phyloP scores from a whole-genome alignment of 352 stramenopile species.

The Plasmopara halstedii region DNA sequence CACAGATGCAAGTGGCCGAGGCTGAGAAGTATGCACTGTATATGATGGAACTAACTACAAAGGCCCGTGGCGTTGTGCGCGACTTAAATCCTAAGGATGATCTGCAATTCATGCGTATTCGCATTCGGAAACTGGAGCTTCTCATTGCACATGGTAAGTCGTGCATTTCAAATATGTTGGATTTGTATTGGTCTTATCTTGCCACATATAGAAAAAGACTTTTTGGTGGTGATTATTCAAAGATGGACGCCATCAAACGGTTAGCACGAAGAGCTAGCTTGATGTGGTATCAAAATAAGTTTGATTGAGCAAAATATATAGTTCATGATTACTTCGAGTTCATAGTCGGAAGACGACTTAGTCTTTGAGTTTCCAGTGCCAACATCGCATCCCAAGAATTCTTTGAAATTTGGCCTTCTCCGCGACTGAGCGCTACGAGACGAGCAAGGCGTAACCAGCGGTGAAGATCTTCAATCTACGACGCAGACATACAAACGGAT shows the following conservation, averaged over 20 bases:
- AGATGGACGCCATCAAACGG: constrained; percentile 72
- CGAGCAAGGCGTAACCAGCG: constrained; percentile 66
- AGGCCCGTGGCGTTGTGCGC: constrained; percentile 86
- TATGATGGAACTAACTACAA: constrained; percentile 88
- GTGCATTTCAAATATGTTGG: background rate
- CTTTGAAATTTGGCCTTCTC: constrained; percentile 41
- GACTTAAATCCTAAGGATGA: constrained; percentile 95
- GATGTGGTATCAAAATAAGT: too few species aligned
- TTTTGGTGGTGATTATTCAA: constrained; percentile 92
- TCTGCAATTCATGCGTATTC: constrained; percentile 90
- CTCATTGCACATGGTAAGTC: constrained; percentile 85
- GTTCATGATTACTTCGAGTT: constrained; percentile 7
- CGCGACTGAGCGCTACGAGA: constrained; percentile 57
- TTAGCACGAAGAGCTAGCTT: constrained; percentile 3
- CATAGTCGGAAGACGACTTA: constrained; percentile 17
- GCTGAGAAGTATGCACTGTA: constrained; percentile 89
- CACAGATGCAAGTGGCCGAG: constrained; percentile 84
- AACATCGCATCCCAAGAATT: constrained; percentile 54
- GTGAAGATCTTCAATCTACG: constrained; percentile 67
- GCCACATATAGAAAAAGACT: constrained; percentile 74
- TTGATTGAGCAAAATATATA: background rate
- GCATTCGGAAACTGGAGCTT: constrained; percentile 89
- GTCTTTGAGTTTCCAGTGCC: constrained; percentile 37
- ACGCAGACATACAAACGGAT: constrained; percentile 1
- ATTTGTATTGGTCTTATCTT: background rate